Evolutionary conservation across 139 green algal genomes (phyloP), one percentile per base, ranked within the genome.

Genomic region (Parachlorella kessleri): DNA sequence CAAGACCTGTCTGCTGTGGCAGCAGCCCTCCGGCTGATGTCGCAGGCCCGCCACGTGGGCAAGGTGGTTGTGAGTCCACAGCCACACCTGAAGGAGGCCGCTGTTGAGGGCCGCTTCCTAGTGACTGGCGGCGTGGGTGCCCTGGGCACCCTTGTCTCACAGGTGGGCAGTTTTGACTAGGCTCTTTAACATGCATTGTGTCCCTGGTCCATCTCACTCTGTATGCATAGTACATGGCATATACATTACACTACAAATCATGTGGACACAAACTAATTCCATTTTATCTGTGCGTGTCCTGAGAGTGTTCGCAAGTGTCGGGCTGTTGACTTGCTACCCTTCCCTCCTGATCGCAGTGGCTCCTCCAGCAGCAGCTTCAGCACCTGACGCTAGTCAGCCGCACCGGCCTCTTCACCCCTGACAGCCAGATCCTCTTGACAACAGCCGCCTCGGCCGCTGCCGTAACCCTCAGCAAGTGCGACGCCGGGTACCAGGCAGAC

Each of bases 1-100:
- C 85, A 94, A 80, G 54, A 66, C 64, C 74, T 95, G 53, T 37
- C 21, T 36, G 72, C 67, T 33, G 88, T 90, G 32, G 77, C 78
- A 26, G 76, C 87, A 26, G 94, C 94, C 8, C 82, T 98, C 72
- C 87, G 94, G 4, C 91, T 95, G 83, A 93, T 98, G 87, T 92
- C 91, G 28, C 90, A 94, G 81, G 92, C 93, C 0, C 80, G 87
- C 0, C 92, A 97, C 75, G 85, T 97, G 40, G 94, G 94, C 86
- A 98, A 98, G 85, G 84, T 98, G 30, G 90, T 97, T 26, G 88
- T 94, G 26, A 54, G 59, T 1, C 37, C 37, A 23, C 10, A 8
- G 5, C 66, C 76, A 9, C 23, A 42, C 1, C 35, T 59, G 66
- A 8, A 24, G 30, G 23, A 66, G 39, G 28, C 36, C 26, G 76